Base-by-base conservation (phyloP, 768 basidiomycete genomes). In the Hygrocybe coccinea region DNA sequence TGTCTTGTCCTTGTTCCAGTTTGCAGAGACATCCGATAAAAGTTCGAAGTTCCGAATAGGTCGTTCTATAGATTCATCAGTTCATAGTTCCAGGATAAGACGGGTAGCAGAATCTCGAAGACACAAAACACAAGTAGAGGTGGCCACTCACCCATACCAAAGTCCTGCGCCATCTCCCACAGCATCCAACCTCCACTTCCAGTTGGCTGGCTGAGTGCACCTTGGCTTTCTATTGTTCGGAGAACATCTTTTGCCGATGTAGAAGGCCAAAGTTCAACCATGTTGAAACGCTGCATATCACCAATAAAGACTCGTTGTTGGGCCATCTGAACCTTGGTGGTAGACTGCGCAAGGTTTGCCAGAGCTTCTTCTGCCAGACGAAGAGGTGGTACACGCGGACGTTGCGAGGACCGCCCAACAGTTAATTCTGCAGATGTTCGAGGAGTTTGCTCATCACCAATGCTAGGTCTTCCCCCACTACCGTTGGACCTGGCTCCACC, bases 1-100 rank as follows among this genome's bases (percentile, higher is more conserved):
- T 56, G 82, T 76, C 62, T 86, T 88, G 60, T 89, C 84, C 65
- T 84, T 85, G 69, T 93, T 86, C 95, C 95, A 99, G 2, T 91
- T 88, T 17, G 84, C 81, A 59, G 86, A 81, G 29, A 97, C 79
- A 55, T 91, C 87, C 6, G 79, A 71, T 1, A 97, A 67, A n/a
- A 86, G 71, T 67, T 99, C 95, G 64, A 86, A 99, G 67, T 84
- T 84, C 53, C 97, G 76, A 35, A 98, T 76, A 14, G 94, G 94
- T 1, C 95, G 87, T 69, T 99, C 95, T 94, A 65, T 12, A 61
- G 50, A 56, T 56, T 37, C 58, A 56, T 50, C 19, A 56, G 46
- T 57, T 57, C 47, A 64, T 53, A 38, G 22, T 29, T 56, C n/a
- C n/a, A 29, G 6, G 41, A 9, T n/a, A n/a, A 22, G 14, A n/a